A percentile compares a stretch with the other conserved stretches of the same genome.
Conservation (phyloP, 2,329 filamentous ascomycete genomes). For the Trichoderma endophyticum region DNA sequence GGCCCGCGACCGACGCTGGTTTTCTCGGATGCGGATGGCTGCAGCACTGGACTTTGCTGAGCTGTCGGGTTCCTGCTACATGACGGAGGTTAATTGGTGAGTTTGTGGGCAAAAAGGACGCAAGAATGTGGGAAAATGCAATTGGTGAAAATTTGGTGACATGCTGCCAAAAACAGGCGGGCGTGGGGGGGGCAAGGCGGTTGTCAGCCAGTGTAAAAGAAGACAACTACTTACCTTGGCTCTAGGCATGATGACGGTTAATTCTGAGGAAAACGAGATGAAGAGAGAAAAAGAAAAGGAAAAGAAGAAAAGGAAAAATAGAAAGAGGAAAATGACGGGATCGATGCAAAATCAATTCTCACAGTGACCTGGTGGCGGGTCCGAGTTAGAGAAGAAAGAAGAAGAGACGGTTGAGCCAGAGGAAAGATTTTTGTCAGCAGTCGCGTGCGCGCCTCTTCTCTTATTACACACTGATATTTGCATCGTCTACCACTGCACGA, state of each 20-base stretch:
- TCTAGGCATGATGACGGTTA: slow-evolving; percentile 22
- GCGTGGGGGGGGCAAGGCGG: neutral
- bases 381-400: neutral
- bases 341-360: neutral
- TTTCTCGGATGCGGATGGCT: slow-evolving; percentile 45
- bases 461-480: neutral
- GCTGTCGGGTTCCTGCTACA: slow-evolving; percentile 17
- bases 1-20: slow-evolving; percentile 52
- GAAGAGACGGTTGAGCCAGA: neutral
- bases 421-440: slow-evolving; percentile 15
- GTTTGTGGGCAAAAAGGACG: neutral
- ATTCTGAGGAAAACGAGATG: neutral
- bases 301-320: neutral
- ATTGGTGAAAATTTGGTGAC: slow-evolving; percentile 15
- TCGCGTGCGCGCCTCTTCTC: slow-evolving; percentile 9
- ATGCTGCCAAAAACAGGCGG: slow-evolving; percentile 7
- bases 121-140: neutral
- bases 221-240: slow-evolving; percentile 22
- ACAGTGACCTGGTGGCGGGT: neutral
- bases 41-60: slow-evolving; percentile 31
- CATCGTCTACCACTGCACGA: neutral
- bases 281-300: neutral
- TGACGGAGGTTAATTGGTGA: neutral
- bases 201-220: neutral
- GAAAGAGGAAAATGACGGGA: neutral